Evolutionary conservation across 441 rosid genomes (phyloP).

Genomic region (Hura crepitans): DNA sequence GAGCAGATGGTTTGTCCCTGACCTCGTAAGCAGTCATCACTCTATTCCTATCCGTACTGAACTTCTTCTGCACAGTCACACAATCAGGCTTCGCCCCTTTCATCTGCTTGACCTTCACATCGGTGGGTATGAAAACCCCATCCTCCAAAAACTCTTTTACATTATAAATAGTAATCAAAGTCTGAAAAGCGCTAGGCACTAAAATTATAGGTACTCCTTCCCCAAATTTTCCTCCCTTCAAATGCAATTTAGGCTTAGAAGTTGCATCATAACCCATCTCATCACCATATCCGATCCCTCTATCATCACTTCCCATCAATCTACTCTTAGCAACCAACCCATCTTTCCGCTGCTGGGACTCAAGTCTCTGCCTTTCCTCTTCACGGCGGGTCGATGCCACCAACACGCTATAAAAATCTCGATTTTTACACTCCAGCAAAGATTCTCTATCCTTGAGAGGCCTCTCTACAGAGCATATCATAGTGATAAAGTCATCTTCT

Average conservation of each 20-base stretch:
- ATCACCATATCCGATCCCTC: constrained; percentile 63
- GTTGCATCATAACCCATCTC: constrained; percentile 53
- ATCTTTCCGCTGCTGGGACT: constrained; percentile 86
- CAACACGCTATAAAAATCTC: constrained; percentile 69
- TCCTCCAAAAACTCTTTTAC: constrained; percentile 93
- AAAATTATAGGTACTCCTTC: constrained; percentile 91
- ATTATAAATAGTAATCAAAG: constrained; percentile 80
- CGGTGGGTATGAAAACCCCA: constrained; percentile 76
- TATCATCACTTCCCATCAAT: constrained; percentile 73
- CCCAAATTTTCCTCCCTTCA: constrained; percentile 75
- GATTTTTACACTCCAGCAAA: constrained; percentile 60
- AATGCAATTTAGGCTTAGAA: constrained; percentile 55
- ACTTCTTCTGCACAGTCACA: constrained; percentile 92
- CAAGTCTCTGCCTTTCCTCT: constrained; percentile 81
- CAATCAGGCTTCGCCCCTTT: constrained; percentile 80
- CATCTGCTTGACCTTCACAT: constrained; percentile 86
- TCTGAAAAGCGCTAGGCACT: constrained; percentile 91
- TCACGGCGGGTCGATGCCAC: constrained; percentile 77
- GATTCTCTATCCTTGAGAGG: constrained; percentile 76
- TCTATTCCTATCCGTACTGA: constrained; percentile 81
- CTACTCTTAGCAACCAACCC: constrained; percentile 87
- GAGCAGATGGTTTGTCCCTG: constrained; percentile 85
- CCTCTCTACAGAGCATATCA: constrained; percentile 56
- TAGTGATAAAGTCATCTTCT: constrained; percentile 34
- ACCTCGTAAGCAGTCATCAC: constrained; percentile 90